Evolutionary conservation across 805 yeast species (phyloP).

Genomic region (Kockiozyma suomiensis): DNA sequence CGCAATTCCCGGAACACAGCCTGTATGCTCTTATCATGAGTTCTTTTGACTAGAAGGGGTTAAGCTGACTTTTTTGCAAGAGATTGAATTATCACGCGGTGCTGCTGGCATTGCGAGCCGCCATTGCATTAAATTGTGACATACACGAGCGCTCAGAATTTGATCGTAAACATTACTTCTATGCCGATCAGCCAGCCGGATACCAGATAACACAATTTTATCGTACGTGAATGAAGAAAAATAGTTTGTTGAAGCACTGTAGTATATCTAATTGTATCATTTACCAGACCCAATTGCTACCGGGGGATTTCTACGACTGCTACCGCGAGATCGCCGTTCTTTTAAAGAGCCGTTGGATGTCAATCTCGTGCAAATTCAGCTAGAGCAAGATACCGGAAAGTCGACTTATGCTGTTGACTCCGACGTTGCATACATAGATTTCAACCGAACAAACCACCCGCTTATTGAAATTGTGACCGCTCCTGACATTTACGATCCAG

Average conservation of each 20-base stretch:
- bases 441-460: constrained; percentile 83
- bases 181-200: constrained; percentile 95
- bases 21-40: constrained; percentile 42
- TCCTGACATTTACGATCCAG: constrained; percentile 74
- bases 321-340: constrained; percentile 56
- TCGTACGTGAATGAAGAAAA: too few species aligned
- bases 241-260: too few species aligned
- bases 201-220: constrained; percentile 93
- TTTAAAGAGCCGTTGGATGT: constrained; percentile 43
- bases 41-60: background rate
- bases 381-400: constrained; percentile 73
- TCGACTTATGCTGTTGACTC: constrained; percentile 25
- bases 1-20: constrained; percentile 92
- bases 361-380: constrained; percentile 73
- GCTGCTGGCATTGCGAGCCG: constrained; percentile 68
- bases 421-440: constrained; percentile 58
- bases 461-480: constrained; percentile 87
- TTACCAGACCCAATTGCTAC: constrained; percentile 74
- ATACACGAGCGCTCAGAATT: constrained; percentile 64
- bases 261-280: too few species aligned
- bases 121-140: constrained; percentile 64
- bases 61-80: background rate
- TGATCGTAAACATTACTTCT: constrained; percentile 94
- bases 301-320: constrained; percentile 60
- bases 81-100: constrained; percentile 73